Base-by-base conservation (phyloP, 805 yeast species). In the Yueomyces sinensis region DNA sequence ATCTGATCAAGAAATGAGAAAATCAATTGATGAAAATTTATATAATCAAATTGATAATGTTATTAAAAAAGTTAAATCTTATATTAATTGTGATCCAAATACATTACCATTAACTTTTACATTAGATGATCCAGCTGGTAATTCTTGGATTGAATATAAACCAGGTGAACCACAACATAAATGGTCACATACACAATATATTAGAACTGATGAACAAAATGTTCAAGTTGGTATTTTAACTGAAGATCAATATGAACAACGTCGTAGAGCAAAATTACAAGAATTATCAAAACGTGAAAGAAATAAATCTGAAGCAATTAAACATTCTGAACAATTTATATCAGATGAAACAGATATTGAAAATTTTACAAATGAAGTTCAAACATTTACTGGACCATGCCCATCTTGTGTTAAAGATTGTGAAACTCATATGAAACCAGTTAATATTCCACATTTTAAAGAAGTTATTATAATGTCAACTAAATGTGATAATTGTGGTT, bases 381-480 rank as follows among this genome's bases (percentile, higher is more conserved):
- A 91, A 59, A 78, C 89, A 7, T 91, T 91, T 65, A 68, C 69
- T 30, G 95, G 96, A 4, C 72, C 94, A 9, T 91, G 99, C 59
- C 89, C 97, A 7, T 72, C 91, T 15, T 91, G 99, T 59, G 34
- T 42, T 34, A 72, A 68, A 45, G 71, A 70, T 37, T 82, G 95
- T 58, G 82, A 75, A 37, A 91, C 99, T 3, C 93, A 87, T 54
- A 91, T 91, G 99, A 91, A 91, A 63, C 73, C 86, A 27, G 95
- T 91, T 17, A 78, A 84, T 56, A 91, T 91, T 45, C 99, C 99
- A 16, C 97, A 91, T 61, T 91, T 91, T 71, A 87, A 89, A 62
- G 97, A 91, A 45, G 99, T 91, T 29, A 80, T 91, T 39, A 73
- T 91, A 48, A 91, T 91, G 98, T 80, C 93, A 32, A 91, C 98